Evolutionary conservation across 2,329 filamentous ascomycete species (phyloP).

Genomic region (Colletotrichum sp.): DNA sequence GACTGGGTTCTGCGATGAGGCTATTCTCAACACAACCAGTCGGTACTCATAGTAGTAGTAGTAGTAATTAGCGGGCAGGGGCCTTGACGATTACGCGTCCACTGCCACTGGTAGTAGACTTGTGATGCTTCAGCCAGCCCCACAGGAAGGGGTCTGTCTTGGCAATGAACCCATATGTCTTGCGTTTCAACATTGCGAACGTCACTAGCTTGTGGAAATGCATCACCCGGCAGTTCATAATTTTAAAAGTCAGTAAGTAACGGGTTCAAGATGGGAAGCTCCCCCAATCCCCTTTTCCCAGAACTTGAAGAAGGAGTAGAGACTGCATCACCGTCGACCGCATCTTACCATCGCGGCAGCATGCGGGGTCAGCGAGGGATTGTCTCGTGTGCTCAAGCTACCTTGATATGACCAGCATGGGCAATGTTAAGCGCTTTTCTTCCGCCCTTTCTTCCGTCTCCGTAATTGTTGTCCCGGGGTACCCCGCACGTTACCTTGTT

Average conservation of each 20-base stretch:
- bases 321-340: background rate
- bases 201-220: background rate
- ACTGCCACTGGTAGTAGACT: background rate
- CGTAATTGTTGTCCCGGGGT: background rate
- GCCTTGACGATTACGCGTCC: background rate
- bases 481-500: background rate
- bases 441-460: background rate
- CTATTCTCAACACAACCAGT: background rate
- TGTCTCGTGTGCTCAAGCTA: background rate
- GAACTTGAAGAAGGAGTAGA: background rate
- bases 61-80: background rate
- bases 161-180: background rate
- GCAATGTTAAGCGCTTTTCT: background rate
- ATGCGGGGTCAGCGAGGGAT: background rate
- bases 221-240: fast-evolving
- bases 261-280: background rate
- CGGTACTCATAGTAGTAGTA: background rate
- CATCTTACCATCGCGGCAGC: background rate
- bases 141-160: background rate
- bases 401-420: background rate
- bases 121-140: background rate
- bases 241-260: background rate
- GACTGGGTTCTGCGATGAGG: background rate
- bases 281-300: fast-evolving
- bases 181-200: background rate